Evolutionary conservation across 2,329 filamentous ascomycete genomes (phyloP).

Genomic region (Aspergillus quadrilineatus): DNA sequence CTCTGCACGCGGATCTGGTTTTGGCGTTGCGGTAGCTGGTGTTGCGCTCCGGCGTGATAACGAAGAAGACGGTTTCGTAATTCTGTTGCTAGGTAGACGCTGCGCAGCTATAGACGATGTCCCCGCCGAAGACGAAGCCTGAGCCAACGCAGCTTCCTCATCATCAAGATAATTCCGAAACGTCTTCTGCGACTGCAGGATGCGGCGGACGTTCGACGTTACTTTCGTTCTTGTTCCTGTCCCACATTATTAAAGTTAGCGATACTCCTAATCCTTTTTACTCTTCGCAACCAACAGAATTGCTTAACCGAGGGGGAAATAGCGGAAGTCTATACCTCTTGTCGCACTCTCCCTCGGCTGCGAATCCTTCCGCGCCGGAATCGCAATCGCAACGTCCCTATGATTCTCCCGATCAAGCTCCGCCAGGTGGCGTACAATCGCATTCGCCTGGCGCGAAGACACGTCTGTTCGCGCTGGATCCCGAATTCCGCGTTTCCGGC

Average conservation of each 20-base stretch:
- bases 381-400: constrained; percentile 67
- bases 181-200: constrained; percentile 50
- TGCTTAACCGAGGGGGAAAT: no score
- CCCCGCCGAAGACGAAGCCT: constrained; percentile 17
- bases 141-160: constrained; percentile 46
- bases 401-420: constrained; percentile 79
- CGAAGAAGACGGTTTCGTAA: constrained; percentile 23
- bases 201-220: constrained; percentile 48
- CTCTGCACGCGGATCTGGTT: constrained; percentile 15
- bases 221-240: constrained; percentile 41
- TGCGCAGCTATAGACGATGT: constrained; percentile 12
- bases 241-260: not conserved
- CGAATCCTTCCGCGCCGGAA: constrained; percentile 55
- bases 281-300: not conserved
- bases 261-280: not conserved
- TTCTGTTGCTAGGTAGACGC: constrained; percentile 20
- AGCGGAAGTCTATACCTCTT: constrained; percentile 31
- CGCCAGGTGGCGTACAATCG: constrained; percentile 76
- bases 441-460: constrained; percentile 77
- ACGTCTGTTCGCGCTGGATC: constrained; percentile 63
- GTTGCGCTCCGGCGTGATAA: constrained; percentile 29
- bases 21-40: constrained; percentile 21
- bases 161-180: constrained; percentile 54
- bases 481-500: constrained; percentile 70
- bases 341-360: constrained; percentile 42